Conservation (phyloP, 2,329 filamentous ascomycete genomes). For the Juglanconis juglandina region DNA sequence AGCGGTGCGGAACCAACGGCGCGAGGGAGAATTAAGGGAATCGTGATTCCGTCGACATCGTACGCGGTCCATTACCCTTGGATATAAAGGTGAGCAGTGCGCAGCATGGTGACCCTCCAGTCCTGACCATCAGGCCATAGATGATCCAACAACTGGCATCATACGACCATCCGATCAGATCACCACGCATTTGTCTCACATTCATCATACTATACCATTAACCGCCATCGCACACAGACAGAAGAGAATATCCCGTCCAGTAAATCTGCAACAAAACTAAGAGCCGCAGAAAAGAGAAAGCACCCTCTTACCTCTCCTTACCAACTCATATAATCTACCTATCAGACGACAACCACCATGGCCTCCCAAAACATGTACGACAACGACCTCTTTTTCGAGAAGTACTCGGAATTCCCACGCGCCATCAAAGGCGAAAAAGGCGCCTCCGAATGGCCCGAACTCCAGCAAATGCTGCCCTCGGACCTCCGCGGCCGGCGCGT, state of each 20-base stretch:
- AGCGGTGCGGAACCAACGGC: not conserved
- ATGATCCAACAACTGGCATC: not conserved
- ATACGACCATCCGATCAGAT: not conserved
- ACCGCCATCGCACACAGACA: not conserved
- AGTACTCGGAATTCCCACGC: conserved; percentile 39
- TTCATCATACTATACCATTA: not conserved
- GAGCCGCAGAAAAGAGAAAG: no score
- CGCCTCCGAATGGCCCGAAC: conserved; percentile 42
- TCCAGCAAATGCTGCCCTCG: conserved; percentile 36
- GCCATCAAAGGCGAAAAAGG: conserved; percentile 36
- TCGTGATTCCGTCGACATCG: not conserved
- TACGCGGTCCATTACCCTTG: not conserved
- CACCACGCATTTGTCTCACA: not conserved
- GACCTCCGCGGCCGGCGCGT: conserved; percentile 28
- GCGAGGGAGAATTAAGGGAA: not conserved
- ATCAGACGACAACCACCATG: conserved; percentile 4
- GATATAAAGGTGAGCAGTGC: not conserved
- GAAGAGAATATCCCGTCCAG: not conserved
- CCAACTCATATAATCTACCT: not conserved
- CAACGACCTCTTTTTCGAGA: conserved; percentile 37
- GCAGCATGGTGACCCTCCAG: not conserved
- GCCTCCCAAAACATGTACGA: conserved; percentile 40
- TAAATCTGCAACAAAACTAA: no score
- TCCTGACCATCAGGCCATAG: not conserved
- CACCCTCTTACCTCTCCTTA: not conserved